Conservation (phyloP, 305 asterid genomes). For the Fraxinus greggii region DNA sequence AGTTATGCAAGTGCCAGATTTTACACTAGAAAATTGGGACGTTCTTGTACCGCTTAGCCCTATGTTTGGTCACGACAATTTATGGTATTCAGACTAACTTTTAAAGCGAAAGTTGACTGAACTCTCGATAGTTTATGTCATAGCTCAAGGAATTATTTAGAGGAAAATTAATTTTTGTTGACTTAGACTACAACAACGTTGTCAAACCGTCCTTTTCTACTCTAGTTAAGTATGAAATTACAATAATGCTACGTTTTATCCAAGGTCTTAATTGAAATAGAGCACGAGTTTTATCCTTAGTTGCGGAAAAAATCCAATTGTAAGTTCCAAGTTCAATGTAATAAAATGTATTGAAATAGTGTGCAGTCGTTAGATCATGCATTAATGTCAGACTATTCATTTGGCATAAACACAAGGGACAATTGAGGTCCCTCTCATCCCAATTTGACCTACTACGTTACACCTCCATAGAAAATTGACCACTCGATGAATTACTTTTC, state of each 20-base stretch:
- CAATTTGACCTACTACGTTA: not conserved
- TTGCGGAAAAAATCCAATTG: not conserved
- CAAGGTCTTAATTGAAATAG: not conserved
- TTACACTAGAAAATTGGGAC: not conserved
- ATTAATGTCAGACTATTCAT: not conserved
- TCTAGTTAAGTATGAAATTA: not conserved
- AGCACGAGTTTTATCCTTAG: not conserved
- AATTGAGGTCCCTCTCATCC: not conserved
- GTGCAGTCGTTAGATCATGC: not conserved
- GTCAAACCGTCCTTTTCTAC: not conserved
- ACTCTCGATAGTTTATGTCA: not conserved
- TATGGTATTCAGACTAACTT: not conserved
- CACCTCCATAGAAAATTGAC: not conserved
- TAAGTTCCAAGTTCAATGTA: not conserved
- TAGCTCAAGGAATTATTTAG: no score
- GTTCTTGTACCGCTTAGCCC: not conserved
- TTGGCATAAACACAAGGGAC: not conserved
- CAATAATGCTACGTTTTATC: not conserved
- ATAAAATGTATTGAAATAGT: not conserved
- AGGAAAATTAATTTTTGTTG: not conserved
- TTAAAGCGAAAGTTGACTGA: not conserved
- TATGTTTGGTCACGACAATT: not conserved
- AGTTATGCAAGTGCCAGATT: not conserved
- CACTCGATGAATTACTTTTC: not conserved
- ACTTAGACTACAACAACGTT: not conserved